A percentile compares a stretch with the other conserved stretches of the same genome.
Evolutionary conservation across 2,329 filamentous ascomycete genomes (phyloP).

Genomic region (Trichophyton mentagrophytes): DNA sequence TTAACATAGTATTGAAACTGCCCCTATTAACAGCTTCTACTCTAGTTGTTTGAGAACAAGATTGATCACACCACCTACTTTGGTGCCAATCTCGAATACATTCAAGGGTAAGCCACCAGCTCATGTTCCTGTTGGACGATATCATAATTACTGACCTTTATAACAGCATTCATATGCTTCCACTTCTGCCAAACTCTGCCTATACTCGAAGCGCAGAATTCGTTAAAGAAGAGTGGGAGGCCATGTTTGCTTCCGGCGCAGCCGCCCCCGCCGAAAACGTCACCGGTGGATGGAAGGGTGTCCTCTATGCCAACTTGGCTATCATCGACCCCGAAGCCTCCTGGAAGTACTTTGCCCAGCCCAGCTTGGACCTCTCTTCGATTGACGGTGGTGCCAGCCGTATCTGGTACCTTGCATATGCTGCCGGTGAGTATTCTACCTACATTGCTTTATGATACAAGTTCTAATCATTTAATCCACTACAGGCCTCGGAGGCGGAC

Average conservation of each 20-base stretch:
- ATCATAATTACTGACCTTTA: neutral
- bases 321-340: slow-evolving; percentile 57
- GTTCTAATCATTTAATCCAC: slow-evolving; percentile 1
- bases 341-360: slow-evolving; percentile 61
- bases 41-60: slow-evolving; percentile 78
- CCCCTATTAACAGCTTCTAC: neutral
- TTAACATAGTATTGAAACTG: too few species aligned
- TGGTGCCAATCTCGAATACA: slow-evolving; percentile 56
- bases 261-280: slow-evolving; percentile 45
- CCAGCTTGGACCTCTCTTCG: slow-evolving; percentile 53
- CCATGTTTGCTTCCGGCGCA: slow-evolving; percentile 58
- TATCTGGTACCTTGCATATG: slow-evolving; percentile 74
- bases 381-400: slow-evolving; percentile 63
- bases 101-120: slow-evolving; percentile 40
- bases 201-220: slow-evolving; percentile 56
- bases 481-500: slow-evolving; percentile 14
- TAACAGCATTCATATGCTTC: slow-evolving; percentile 70
- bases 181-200: slow-evolving; percentile 54
- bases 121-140: neutral
- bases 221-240: slow-evolving; percentile 69
- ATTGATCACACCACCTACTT: slow-evolving; percentile 89
- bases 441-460: neutral
- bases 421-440: slow-evolving; percentile 45
- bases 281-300: slow-evolving; percentile 68
- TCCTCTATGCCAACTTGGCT: slow-evolving; percentile 71